Evolutionary conservation across 73 alveolate species (phyloP), one percentile per base, ranked within the genome.

Genomic region (Durusdinium trenchii): DNA sequence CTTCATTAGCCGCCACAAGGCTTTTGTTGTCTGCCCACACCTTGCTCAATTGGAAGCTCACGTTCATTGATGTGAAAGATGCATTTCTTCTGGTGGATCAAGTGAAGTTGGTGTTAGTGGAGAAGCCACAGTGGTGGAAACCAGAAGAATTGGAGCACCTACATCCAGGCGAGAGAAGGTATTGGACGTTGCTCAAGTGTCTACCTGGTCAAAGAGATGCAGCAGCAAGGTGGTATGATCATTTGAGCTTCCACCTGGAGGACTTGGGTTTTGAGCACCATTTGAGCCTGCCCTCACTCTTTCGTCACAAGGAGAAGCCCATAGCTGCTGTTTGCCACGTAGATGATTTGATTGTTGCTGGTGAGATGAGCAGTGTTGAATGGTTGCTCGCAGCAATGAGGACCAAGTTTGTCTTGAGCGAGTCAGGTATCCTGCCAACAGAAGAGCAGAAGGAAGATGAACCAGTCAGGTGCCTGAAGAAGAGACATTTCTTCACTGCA

Each of bases 171-270:
- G 45, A 20, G 26, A 45, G 1, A 12, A 20, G 43, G n/a, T 20
- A 20, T 1, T 67, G 79, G 79, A 32, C n/a, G 43, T 12, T 67
- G 7, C 43, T 32, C 20, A 18, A 32, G 2, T 4, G 79, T 45
- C 38, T 67, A 32, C 79, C 79, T 67, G 79, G 79, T 14, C 79
- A 67, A 67, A 67, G 79, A 32, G n/a, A 67, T 32, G 79, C 79
- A 9, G 79, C 79, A 32, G 38, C 79, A 9, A 38, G 79, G 32
- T 67, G 26, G 46, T 67, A 32, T 32, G 38, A 20, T 12, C n/a
- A 32, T 32, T 32, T 67, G 45, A 67, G 38, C 45, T 3, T 32
- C 9, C 79, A 67, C 79, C 79, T 67, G 46, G 79, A 28, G 47
- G 43, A 18, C 18, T 10, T 67, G 47, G 79, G 38, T 4, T 1